Evolutionary conservation across 2,329 filamentous ascomycete genomes (phyloP).

Genomic region (Escovopsis sp.): DNA sequence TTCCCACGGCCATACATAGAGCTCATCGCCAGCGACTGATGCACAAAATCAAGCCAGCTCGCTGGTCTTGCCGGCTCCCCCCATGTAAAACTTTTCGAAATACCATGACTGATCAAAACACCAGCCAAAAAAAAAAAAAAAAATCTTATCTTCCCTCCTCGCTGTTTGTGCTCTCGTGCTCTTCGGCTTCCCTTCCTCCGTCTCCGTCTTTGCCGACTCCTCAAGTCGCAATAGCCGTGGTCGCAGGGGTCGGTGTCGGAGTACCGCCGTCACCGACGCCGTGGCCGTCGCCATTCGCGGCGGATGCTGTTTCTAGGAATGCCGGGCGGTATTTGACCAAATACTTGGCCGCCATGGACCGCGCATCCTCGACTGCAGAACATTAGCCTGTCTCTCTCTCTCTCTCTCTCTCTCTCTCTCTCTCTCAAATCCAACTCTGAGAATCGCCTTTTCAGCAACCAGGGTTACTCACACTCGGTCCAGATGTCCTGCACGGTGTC

Average conservation of each 20-base stretch:
- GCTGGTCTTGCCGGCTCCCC: background rate
- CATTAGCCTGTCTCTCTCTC: background rate
- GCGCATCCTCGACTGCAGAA: slow-evolving; percentile 42
- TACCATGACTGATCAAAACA: too few species aligned
- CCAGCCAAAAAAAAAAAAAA: too few species aligned
- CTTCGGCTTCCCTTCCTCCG: background rate
- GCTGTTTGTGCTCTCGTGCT: background rate
- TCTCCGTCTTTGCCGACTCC: background rate
- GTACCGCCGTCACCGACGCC: slow-evolving; percentile 5
- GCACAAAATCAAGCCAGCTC: background rate
- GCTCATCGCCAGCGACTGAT: too few species aligned
- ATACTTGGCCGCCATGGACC: slow-evolving; percentile 47
- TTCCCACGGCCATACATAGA: too few species aligned
- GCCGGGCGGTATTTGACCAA: slow-evolving; percentile 45
- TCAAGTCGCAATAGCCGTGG: slow-evolving; percentile 19
- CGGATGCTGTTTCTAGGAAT: slow-evolving; percentile 23
- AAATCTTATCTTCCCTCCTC: background rate
- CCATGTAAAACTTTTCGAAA: background rate
- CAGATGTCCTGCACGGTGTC: slow-evolving; percentile 54
- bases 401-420: too few species aligned
- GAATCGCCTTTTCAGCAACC: too few species aligned
- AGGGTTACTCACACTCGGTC: slow-evolving; percentile 41
- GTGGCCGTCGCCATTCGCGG: slow-evolving; percentile 13
- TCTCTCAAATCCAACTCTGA: too few species aligned
- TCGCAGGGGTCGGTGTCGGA: slow-evolving; percentile 8